Percentiles rank a stretch among this genome's conserved stretches.
phyloP scores from a whole-genome alignment of 202 grass and related monocot species.

The Schoenoplectus triqueter region DNA sequence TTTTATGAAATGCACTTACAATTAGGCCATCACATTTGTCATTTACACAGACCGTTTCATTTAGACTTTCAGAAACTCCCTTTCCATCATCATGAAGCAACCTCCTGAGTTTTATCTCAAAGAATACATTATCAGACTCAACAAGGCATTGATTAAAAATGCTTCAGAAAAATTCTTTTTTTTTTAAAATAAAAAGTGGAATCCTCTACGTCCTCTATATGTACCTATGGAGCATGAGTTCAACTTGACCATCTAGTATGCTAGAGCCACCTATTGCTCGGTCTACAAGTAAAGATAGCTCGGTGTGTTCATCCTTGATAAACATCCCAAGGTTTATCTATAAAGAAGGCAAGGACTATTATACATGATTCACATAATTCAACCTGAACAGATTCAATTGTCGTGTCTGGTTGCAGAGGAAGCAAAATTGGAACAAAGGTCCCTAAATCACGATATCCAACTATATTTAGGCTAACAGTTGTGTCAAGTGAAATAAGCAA shows the following conservation, averaged over 20 bases:
- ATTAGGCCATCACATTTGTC: conserved; percentile 47
- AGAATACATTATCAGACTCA: conserved; percentile 24
- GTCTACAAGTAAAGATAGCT: conserved; percentile 56
- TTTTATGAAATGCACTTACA: conserved; percentile 43
- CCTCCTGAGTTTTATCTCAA: conserved; percentile 47
- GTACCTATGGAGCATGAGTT: conserved; percentile 61
- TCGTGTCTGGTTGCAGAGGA: neutral
- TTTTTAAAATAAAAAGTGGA: neutral
- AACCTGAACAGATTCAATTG: neutral
- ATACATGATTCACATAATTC: neutral
- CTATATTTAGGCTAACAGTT: conserved; percentile 13
- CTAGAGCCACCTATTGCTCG: conserved; percentile 55
- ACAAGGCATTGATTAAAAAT: neutral
- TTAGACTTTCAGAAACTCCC: conserved; percentile 50
- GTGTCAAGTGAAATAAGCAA: conserved; percentile 9
- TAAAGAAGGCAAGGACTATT: conserved; percentile 24
- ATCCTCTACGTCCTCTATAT: neutral
- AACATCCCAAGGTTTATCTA: conserved; percentile 60
- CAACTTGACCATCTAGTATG: conserved; percentile 53
- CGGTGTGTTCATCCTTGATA: conserved; percentile 45
- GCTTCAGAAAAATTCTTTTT: neutral
- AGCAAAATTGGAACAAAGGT: neutral
- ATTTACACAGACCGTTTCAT: conserved; percentile 52
- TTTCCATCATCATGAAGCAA: conserved; percentile 49
- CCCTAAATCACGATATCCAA: conserved; percentile 23